Evolutionary conservation across 1,139 yeast species (phyloP), one percentile per base, ranked within the genome.

Genomic region (Ashbya aceris): DNA sequence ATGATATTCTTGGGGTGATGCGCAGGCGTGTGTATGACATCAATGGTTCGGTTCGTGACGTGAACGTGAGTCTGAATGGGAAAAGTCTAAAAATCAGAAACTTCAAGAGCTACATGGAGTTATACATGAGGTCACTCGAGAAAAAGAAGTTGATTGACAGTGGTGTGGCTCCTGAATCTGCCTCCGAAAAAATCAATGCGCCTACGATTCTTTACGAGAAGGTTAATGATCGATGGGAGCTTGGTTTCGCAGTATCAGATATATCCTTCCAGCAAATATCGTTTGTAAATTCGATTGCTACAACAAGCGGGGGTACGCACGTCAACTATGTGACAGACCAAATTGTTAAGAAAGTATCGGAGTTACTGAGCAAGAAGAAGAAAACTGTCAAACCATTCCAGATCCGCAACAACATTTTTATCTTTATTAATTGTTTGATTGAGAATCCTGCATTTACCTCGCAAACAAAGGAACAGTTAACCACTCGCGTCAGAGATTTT

Each of bases 401-500:
- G 65, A 83, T 93, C 45, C 79, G 82, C 59, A 87, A 83, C 61
- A 84, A 87, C 62, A 83, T 91, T 81, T 91, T 91, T 56, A 60
- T 93, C 33, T 93, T 93, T 55, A 71, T 93, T 50, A 93, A 93
- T 62, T 87, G 96, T 72, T 71, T 89, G 52, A 79, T 93, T 63
- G 96, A 87, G 60, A 93, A 93, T 54, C 98, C 98, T 0, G 95
- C 97, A 0, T 93, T 93, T 59, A 89, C 96, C 0, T 89, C 98
- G 0, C 98, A 93, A 67, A 93, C 98, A 0, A 93, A 93, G 58
- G 98, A 93, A 61, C 96, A 89, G 60, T 69, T 93, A 54, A 89
- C 96, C 10, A 86, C 97, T 1, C 82, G 91, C 58, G 78, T 79
- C 0, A 72, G 83, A 30, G 94, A 89, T 50, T 93, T 91, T 67